Percentiles rank a stretch among this genome's conserved stretches.
These are phyloP conservation scores for Pseudogymnoascus sp. DNA, from an alignment of 2,329 filamentous ascomycete genomes.

Conservation along the genomic window DNA sequence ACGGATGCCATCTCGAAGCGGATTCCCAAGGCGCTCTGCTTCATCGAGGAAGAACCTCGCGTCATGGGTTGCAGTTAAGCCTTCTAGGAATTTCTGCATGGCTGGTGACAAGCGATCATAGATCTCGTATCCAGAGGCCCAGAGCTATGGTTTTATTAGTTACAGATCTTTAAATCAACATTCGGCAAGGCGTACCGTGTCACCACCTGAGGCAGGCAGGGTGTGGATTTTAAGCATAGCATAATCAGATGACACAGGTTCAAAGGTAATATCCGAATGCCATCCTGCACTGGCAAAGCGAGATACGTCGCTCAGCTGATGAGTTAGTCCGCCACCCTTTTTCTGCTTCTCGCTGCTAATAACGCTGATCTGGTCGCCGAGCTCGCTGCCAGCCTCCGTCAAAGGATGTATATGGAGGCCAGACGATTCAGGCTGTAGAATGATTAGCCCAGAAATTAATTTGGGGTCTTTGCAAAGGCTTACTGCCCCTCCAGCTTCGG, in stretches of 20 bases:
- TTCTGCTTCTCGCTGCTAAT: constrained; percentile 51
- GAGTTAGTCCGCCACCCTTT: constrained; percentile 45
- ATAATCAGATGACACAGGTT: constrained; percentile 46
- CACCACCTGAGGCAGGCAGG: constrained; percentile 41
- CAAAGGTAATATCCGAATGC: constrained; percentile 50
- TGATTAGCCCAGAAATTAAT: background rate
- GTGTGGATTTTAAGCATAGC: constrained; percentile 45
- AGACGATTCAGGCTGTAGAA: constrained; percentile 32
- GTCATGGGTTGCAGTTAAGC: constrained; percentile 43
- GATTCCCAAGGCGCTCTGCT: constrained; percentile 38
- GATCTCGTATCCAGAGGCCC: constrained; percentile 45
- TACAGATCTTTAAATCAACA: constrained; percentile 9
- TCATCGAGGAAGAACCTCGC: constrained; percentile 45
- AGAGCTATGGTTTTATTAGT: constrained; percentile 27
- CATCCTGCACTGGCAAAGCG: constrained; percentile 42
- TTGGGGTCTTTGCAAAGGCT: constrained; percentile 8
- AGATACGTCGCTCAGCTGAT: constrained; percentile 43
- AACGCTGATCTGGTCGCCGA: constrained; percentile 49
- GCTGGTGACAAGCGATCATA: constrained; percentile 47
- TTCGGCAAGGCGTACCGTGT: constrained; percentile 22
- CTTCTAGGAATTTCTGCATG: constrained; percentile 41
- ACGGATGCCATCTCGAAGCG: constrained; percentile 31
- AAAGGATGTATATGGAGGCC: constrained; percentile 49
- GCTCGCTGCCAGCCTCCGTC: constrained; percentile 44
- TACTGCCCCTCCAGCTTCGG: constrained; percentile 36